Base-by-base conservation (phyloP, 345 rosid species). In the Cochlearia excelsa region DNA sequence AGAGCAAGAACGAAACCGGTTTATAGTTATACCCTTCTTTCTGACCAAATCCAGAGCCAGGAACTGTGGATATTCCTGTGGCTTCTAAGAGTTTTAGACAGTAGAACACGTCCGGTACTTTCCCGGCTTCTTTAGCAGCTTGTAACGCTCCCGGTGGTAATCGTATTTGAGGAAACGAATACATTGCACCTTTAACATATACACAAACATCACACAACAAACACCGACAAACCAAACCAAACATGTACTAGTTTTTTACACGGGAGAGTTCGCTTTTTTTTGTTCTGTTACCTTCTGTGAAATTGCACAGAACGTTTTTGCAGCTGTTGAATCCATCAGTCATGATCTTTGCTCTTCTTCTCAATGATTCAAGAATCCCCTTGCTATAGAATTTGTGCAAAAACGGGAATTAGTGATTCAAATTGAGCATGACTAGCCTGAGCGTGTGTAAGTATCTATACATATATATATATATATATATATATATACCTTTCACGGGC, bases 321-420 rank as follows among this genome's bases (percentile, higher is more conserved):
- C 97, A 87, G 85, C 91, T 89, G 84, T 93, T 89, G 78, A 93
- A 93, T 71, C 99, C 97, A 57, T 93, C 99, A 42, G 99, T 93
- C 99, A 93, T 93, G 27, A 93, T 57, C 70, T 69, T 82, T 54
- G 99, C 99, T 70, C 97, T 87, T 78, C 85, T 84, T 74, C 94
- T 86, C 60, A 93, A 77, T 0, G 99, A 93, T 73, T 89, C 90
- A 59, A 93, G 80, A 71, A 89, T 79, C 46, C 95, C 97, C 74
- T 87, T 80, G 84, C 99, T 92, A 39, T 1, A 53, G 74, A 67
- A 75, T 6, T 16, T 5, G 52, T 51, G 2, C 16, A 60, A 39
- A 16, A 60, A 46, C 4, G 6, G n/a, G 30, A 3, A 3, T 38
- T 43, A 1, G 0, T 59, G 26, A 23, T 66, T 33, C 39, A 39